Evolutionary conservation across 2,329 filamentous ascomycete species (phyloP), one percentile per base, ranked within the genome.

Genomic region (Aspergillus costaricaensis): DNA sequence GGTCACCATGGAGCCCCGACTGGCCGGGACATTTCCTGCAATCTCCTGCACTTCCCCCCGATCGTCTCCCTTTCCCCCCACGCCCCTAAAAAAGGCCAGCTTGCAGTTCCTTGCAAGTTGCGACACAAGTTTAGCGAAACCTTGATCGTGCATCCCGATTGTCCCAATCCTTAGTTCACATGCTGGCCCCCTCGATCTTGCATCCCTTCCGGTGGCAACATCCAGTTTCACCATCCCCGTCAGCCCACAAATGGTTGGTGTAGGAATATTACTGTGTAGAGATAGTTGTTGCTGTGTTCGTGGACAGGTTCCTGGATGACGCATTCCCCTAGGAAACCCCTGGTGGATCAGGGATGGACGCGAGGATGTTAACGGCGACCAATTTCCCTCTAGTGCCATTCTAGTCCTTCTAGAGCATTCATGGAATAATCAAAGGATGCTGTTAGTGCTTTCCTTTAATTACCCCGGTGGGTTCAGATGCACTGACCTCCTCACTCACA

Each of bases 31-130:
- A 27, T 36, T 56, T 21, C 51, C 58, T 60, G 52, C 58, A 60
- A 49, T 60, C 58, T 56, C 60, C 60, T 60, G 54, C 57, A 60
- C 51, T 57, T 27, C 25, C 57, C 32, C 39, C 21, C 51, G 48
- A 41, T 51, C 47, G 52, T 30, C 47, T 19, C 60, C 57, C 56
- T 38, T 48, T 19, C 44, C 25, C 60, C 57, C 56, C 41, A 55
- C 57, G 48, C 30, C 55, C 53, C 57, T 49, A 59, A 36, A 36
- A 36, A 36, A 59, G 60, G 52, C 57, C 60, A 60, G 53, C 43
- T 62, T 60, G 58, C 60, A 62, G 53, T 30, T 57, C 48, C n/a
- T 30, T 30, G 52, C 60, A 48, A 62, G 32, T 36, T 36, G 32
- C 32, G 59, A 59, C 38, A 57, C 49, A 39, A 2, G 4, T 15